Percentiles rank a stretch among this genome's conserved stretches.
These are phyloP conservation scores for Euphrasia confusa DNA, from an alignment of 257 asterid species.

Conservation along the genomic window DNA sequence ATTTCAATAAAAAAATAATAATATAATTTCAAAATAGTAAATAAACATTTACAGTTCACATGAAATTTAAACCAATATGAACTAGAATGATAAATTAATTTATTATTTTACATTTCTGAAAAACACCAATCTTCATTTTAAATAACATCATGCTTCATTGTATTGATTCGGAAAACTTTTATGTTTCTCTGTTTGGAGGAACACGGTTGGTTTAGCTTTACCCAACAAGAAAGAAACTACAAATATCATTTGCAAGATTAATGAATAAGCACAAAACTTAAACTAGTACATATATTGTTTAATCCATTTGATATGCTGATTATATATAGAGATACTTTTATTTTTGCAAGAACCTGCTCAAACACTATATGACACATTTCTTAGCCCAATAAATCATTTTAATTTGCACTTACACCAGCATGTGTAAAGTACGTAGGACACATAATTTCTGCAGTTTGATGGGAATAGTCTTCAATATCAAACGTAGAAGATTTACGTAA, in stretches of 20 bases:
- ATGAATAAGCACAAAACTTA: neutral
- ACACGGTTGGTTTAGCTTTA: neutral
- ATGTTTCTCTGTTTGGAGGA: neutral
- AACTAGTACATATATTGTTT: neutral
- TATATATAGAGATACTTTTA: neutral
- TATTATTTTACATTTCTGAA: no score
- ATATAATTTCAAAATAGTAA: no score
- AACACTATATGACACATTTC: no score
- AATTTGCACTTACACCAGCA: conserved; percentile 72
- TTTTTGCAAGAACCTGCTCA: neutral
- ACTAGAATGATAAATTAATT: no score
- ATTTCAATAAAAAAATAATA: no score
- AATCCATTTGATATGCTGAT: neutral
- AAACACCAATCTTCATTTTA: no score
- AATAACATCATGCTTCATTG: no score
- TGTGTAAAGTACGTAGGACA: conserved; percentile 73
- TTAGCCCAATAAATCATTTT: conserved; percentile 1
- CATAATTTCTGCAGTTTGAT: conserved; percentile 95
- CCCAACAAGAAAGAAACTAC: neutral
- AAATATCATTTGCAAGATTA: no score
- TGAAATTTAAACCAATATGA: no score
- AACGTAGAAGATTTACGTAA: conserved; percentile 68
- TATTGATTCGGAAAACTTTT: neutral
- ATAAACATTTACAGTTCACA: no score
- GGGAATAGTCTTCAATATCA: conserved; percentile 96